Evolutionary conservation across 441 rosid genomes (phyloP).

Genomic region (Syzygium malaccense): DNA sequence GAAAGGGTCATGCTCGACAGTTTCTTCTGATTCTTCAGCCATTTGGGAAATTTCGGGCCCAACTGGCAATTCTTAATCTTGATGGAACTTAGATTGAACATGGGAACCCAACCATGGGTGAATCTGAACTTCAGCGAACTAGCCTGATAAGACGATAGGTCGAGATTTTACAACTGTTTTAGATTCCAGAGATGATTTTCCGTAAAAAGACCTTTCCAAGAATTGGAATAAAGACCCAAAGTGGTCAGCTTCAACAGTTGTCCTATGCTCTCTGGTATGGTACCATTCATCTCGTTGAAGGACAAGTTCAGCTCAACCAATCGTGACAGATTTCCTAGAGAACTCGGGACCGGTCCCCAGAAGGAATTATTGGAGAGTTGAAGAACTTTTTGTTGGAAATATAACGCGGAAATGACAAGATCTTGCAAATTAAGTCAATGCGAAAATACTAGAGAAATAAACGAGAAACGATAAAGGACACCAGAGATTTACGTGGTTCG

Average conservation of each 20-base stretch:
- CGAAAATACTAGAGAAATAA: no score
- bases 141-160: neutral
- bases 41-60: neutral
- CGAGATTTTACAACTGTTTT: neutral
- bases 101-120: neutral
- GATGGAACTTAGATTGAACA: neutral
- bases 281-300: neutral
- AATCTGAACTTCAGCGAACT: neutral
- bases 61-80: neutral
- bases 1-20: neutral
- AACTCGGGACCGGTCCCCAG: conserved; percentile 20
- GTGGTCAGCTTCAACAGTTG: neutral
- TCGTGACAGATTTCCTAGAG: conserved; percentile 17
- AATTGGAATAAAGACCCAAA: neutral
- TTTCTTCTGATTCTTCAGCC: conserved; percentile 4
- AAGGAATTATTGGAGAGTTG: conserved; percentile 8
- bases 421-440: no score
- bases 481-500: no score
- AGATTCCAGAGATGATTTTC: neutral
- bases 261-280: conserved; percentile 19
- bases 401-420: no score
- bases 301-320: conserved; percentile 16
- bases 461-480: no score
- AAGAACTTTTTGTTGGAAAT: no score
- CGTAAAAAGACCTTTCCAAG: neutral